Evolutionary conservation across 179 eudicot genomes (phyloP), one percentile per base, ranked within the genome.

Genomic region (Silene coronaria): DNA sequence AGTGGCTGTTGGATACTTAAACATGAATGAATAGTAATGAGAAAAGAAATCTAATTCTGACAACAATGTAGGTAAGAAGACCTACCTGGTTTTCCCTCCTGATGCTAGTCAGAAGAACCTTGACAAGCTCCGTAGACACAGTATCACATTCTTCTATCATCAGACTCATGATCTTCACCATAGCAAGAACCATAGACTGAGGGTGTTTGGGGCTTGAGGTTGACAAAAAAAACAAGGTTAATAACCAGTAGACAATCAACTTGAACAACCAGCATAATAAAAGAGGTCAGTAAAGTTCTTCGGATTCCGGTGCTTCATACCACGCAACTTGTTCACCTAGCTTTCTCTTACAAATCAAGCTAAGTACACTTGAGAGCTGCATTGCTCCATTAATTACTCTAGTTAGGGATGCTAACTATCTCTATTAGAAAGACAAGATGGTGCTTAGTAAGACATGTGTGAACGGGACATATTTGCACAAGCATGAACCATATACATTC

Each of bases 161-260:
- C 58, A 81, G 67, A 51, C 86, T 83, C 96, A 92, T 90, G 60
- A 92, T 86, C 60, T 68, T 70, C 82, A 83, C 91, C 90, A 92
- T 92, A 61, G 85, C 77, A 27, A 63, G 77, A 45, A 84, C 80
- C 70, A 90, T 91, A 14, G 71, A 46, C 26, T 59, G 80, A 57
- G 91, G 88, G 58, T 85, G 93, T 26, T 85, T 76, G 36, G 87
- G 75, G 84, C 97, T 91, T 69, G 5, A 83, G 75, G 74, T 71
- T 60, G 2, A 74, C 28, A 62, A 68, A 46, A 62, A 38, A 75
- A 28, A 17, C 58, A 48, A 72, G 61, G 53, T 62, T 16, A 75
- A 51, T 36, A 34, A 71, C 30, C 30, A 28, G 42, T 34, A 23
- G 58, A 61, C 45, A 27, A 6, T 22, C 28, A 27, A 30, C 55